Evolutionary conservation across 164 flowering plant genomes (phyloP), one percentile per base, ranked within the genome.

Genomic region (Protea cynaroides): DNA sequence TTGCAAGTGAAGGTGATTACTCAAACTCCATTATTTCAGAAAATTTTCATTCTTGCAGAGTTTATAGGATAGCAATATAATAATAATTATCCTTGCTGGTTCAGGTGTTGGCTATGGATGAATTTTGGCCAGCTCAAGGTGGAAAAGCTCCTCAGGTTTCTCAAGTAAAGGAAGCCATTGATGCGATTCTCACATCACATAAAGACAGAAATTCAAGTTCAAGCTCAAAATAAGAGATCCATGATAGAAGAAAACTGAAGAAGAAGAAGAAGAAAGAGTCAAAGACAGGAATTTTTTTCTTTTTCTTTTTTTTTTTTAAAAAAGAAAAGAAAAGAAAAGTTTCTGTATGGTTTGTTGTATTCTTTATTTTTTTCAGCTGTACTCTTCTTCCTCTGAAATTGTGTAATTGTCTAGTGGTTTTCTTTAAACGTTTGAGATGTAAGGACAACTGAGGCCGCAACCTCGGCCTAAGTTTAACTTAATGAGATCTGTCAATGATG

Each of bases 101-200:
- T 13, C 63, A 92, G 98, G 94, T 93, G 19, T 71, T 93, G 74
- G 98, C 98, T n/a, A 84, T 96, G 0, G 98, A 93, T 75, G 98
- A 93, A 69, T 87, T 93, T 66, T 93, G 98, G 98, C 97, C 98
- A 13, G 86, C 73, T 2, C 92, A 83, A 70, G 96, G 96, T 7
- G 98, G 97, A 22, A 88, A 90, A 79, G 90, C 96, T 40, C 97
- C 97, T 40, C 96, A 93, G 59, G 83, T 89, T 68, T 76, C 89
- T 40, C 94, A 93, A 74, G 98, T 93, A 22, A 88, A 80, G 75
- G 97, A 93, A 72, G 96, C 91, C 80, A 87, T 93, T 77, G 98
- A 93, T 71, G 92, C 89, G 25, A 89, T 93, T 25, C 84, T 93
- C 18, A 82, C 86, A 25, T 83, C 97, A 63, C 86, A 90, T 61